Conservation (phyloP, 306 rosid genomes). For the Fragaria iinumae region DNA sequence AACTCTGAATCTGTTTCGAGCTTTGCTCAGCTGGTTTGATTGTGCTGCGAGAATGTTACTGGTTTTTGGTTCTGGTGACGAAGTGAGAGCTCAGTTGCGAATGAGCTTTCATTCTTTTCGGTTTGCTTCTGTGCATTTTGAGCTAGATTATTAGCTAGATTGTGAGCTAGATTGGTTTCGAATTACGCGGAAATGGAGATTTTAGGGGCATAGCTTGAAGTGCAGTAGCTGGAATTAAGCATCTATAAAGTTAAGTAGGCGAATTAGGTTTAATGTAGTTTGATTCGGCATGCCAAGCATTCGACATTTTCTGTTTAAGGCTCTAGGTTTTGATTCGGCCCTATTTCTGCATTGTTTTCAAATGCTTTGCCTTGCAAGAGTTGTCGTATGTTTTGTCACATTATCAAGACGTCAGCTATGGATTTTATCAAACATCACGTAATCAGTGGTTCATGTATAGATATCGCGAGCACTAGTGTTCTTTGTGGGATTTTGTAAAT, state of each 20-base stretch:
- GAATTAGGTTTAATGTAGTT: not conserved
- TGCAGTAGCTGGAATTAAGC: constrained; percentile 2
- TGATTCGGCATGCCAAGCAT: not conserved
- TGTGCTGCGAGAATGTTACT: not conserved
- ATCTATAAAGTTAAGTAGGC: not conserved
- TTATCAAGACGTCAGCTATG: not conserved
- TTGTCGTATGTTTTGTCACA: not conserved
- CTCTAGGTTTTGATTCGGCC: not conserved
- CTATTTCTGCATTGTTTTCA: not conserved
- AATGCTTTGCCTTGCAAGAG: not conserved
- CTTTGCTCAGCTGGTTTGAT: not conserved
- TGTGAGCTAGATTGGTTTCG: not conserved
- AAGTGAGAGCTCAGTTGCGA: constrained; percentile 12
- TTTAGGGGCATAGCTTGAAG: not conserved
- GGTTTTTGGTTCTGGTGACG: not conserved
- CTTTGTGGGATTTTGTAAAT: not conserved
- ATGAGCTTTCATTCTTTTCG: not conserved
- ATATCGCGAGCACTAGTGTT: not conserved
- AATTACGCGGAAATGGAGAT: not conserved
- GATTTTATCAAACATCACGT: not conserved
- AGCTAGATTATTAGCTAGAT: constrained; percentile 7
- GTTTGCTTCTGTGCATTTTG: constrained; percentile 6
- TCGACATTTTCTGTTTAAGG: not conserved
- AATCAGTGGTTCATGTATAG: not conserved
- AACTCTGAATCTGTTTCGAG: not conserved